Evolutionary conservation across 352 stramenopile genomes (phyloP).

Genomic region (Globisporangium camurandrum): DNA sequence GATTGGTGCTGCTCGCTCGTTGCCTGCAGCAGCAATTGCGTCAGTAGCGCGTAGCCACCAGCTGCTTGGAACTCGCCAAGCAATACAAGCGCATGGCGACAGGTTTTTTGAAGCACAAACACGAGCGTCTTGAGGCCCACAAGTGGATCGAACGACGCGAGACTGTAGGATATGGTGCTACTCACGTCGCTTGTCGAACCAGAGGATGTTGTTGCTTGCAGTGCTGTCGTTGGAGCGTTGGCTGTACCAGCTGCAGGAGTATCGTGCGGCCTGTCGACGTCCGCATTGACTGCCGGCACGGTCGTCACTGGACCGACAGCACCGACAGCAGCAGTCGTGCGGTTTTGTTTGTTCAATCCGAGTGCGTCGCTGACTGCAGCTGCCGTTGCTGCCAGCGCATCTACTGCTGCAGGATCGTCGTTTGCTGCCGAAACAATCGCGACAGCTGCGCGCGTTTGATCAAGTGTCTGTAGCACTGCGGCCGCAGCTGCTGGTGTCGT

Average conservation of each 20-base stretch:
- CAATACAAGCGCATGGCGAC: constrained; percentile 46
- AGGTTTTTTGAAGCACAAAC: constrained; percentile 58
- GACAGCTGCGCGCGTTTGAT: neutral
- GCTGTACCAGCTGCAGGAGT: too few species aligned
- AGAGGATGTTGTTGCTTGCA: neutral
- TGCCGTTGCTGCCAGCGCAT: constrained; percentile 11
- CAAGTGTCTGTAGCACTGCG: constrained; percentile 20
- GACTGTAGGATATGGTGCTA: constrained; percentile 14
- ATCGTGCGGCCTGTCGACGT: too few species aligned
- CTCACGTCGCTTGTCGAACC: neutral
- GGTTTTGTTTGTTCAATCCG: constrained; percentile 24
- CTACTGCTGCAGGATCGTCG: neutral
- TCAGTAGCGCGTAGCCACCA: constrained; percentile 53
- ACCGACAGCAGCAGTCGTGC: neutral
- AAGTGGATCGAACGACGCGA: constrained; percentile 40
- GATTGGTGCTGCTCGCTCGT: constrained; percentile 32
- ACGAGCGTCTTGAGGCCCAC: constrained; percentile 44
- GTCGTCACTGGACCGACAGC: too few species aligned
- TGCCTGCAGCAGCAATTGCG: constrained; percentile 30
- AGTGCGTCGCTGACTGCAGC: constrained; percentile 64
- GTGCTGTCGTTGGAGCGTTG: neutral
- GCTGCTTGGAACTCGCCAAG: constrained; percentile 59
- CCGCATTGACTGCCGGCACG: too few species aligned
- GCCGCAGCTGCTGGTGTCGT: constrained; percentile 26
- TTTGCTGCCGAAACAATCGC: too few species aligned